phyloP scores from a whole-genome alignment of 179 eudicot species.

The Silene noctiflora region DNA sequence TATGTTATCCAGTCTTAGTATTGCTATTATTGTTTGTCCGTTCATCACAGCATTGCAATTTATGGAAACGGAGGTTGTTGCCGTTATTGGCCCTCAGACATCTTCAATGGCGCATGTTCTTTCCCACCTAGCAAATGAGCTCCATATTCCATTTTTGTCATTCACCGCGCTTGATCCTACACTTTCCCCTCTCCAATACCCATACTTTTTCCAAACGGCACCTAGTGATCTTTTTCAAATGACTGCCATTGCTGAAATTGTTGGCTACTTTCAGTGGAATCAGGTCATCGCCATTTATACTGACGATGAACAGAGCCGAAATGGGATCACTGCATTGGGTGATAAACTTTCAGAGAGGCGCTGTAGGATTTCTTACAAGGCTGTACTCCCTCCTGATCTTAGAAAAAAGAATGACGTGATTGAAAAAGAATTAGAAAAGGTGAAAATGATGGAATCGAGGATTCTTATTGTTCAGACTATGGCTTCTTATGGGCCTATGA shows the following conservation, averaged over 20 bases:
- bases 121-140: conserved; percentile 77
- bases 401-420: conserved; percentile 24
- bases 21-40: conserved; percentile 6
- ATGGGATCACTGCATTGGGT: conserved; percentile 55
- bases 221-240: conserved; percentile 67
- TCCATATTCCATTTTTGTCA: conserved; percentile 69
- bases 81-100: conserved; percentile 70
- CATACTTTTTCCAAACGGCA: conserved; percentile 72
- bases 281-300: conserved; percentile 56
- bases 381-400: conserved; percentile 48
- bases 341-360: conserved; percentile 56
- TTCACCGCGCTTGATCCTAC: conserved; percentile 79
- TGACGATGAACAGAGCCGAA: conserved; percentile 66
- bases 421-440: conserved; percentile 39
- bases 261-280: conserved; percentile 52
- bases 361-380: conserved; percentile 59
- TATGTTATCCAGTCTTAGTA: neutral
- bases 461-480: conserved; percentile 59
- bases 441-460: conserved; percentile 60
- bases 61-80: conserved; percentile 62
- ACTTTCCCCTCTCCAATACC: conserved; percentile 74
- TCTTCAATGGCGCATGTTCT: conserved; percentile 70
- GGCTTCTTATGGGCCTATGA: conserved; percentile 37
- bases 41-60: conserved; percentile 59
- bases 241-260: conserved; percentile 68